Conservation (phyloP, 805 yeast species). For the Kluyveromyces siamensis region DNA sequence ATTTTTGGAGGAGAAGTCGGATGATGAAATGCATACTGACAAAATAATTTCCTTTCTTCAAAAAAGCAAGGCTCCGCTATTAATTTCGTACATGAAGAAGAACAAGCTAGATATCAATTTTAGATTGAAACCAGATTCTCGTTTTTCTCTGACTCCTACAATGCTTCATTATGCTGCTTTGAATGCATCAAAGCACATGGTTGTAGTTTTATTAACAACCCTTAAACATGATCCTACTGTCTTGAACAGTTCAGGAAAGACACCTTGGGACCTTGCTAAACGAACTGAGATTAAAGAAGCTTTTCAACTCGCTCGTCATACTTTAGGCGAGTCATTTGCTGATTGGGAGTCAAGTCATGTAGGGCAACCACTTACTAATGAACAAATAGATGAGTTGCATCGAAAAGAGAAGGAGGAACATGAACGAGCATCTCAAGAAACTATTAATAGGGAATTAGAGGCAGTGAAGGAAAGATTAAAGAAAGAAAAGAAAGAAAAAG, state of each 20-base stretch:
- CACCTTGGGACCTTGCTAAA: constrained; percentile 60
- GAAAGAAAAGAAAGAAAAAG: constrained; percentile 11
- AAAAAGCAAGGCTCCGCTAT: constrained; percentile 68
- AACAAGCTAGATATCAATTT: constrained; percentile 48
- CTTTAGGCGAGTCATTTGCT: constrained; percentile 58
- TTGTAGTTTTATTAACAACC: constrained; percentile 47
- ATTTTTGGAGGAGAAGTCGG: constrained; percentile 16
- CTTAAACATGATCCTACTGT: constrained; percentile 65
- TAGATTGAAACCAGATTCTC: constrained; percentile 43
- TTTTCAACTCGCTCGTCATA: constrained; percentile 60
- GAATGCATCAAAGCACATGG: constrained; percentile 58
- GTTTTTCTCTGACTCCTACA: constrained; percentile 55
- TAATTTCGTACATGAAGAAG: constrained; percentile 52
- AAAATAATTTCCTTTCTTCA: constrained; percentile 55
- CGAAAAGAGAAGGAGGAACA: constrained; percentile 30
- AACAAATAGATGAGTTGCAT: constrained; percentile 41
- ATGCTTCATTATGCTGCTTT: constrained; percentile 71
- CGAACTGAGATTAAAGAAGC: constrained; percentile 38
- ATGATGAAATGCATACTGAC: constrained; percentile 41
- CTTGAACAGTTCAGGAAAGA: constrained; percentile 43
- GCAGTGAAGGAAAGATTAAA: constrained; percentile 21
- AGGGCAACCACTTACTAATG: constrained; percentile 48
- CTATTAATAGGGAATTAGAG: constrained; percentile 19
- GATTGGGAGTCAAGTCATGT: constrained; percentile 67
- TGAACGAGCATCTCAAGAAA: constrained; percentile 32